Percentiles rank a stretch among this genome's conserved stretches.
These are phyloP conservation scores for Avena insularis DNA, from an alignment of 176 grass and related monocot genomes.

Conservation along the genomic window DNA sequence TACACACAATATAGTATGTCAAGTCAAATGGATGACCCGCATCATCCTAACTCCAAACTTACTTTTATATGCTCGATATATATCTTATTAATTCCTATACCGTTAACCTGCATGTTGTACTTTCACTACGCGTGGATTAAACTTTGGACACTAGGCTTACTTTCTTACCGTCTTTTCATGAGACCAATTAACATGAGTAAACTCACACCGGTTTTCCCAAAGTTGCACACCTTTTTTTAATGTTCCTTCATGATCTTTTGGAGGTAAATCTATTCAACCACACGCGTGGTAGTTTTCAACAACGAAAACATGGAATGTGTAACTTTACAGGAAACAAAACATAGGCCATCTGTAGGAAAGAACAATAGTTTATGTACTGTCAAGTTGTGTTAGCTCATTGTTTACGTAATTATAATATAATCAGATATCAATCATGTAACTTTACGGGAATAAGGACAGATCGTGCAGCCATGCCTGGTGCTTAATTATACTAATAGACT, in stretches of 20 bases:
- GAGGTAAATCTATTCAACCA: slow-evolving; percentile 40
- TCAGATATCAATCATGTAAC: slow-evolving; percentile 48
- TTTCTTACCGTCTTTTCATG: slow-evolving; percentile 64
- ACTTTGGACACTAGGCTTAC: slow-evolving; percentile 57
- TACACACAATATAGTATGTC: slow-evolving; percentile 49
- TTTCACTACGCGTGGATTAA: slow-evolving; percentile 52
- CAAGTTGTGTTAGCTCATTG: slow-evolving; percentile 46
- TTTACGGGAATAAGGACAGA: slow-evolving; percentile 48
- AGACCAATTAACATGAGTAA: slow-evolving; percentile 53
- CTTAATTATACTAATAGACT: slow-evolving; percentile 32
- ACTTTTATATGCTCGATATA: slow-evolving; percentile 49
- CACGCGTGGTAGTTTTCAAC: slow-evolving; percentile 46
- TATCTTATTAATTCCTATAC: slow-evolving; percentile 44
- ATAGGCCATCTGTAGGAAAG: slow-evolving; percentile 29
- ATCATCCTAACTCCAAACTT: slow-evolving; percentile 32
- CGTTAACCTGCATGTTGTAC: slow-evolving; percentile 53
- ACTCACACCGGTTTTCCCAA: slow-evolving; percentile 39
- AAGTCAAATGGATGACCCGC: slow-evolving; percentile 63
- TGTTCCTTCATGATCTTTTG: slow-evolving; percentile 44
- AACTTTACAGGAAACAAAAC: slow-evolving; percentile 38
- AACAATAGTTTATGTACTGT: slow-evolving; percentile 35
- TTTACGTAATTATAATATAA: slow-evolving; percentile 50
- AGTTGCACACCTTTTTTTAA: slow-evolving; percentile 38
- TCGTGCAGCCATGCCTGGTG: slow-evolving; percentile 43
- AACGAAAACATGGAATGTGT: slow-evolving; percentile 27